Conservation (phyloP, 2,329 filamentous ascomycete genomes). For the Triangularia verruculosa region DNA sequence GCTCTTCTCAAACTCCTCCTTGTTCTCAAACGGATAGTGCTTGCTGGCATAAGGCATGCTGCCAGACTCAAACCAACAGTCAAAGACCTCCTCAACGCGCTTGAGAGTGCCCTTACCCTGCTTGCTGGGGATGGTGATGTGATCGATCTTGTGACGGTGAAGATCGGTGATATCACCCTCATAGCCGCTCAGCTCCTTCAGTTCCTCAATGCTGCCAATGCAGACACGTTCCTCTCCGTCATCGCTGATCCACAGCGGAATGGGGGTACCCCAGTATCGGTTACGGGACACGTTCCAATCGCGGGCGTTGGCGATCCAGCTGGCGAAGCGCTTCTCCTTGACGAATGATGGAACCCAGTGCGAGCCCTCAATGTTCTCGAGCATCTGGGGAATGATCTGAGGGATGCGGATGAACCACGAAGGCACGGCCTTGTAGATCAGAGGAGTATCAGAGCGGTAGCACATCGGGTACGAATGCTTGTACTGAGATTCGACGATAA, state of each 20-base stretch:
- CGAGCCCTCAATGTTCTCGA: slow-evolving; percentile 83
- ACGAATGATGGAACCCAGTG: slow-evolving; percentile 91
- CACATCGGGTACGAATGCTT: slow-evolving; percentile 93
- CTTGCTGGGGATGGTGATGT: slow-evolving; percentile 90
- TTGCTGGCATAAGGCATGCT: slow-evolving; percentile 91
- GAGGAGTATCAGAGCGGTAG: slow-evolving; percentile 87
- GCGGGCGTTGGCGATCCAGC: slow-evolving; percentile 85
- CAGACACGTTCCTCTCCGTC: slow-evolving; percentile 85
- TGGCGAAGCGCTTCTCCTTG: slow-evolving; percentile 86
- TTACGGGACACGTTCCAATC: slow-evolving; percentile 97
- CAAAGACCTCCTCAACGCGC: slow-evolving; percentile 85
- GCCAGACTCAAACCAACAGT: slow-evolving; percentile 93
- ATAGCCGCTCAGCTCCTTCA: slow-evolving; percentile 83
- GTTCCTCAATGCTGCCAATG: slow-evolving; percentile 77
- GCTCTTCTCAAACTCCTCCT: slow-evolving; percentile 71
- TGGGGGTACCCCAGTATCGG: slow-evolving; percentile 91
- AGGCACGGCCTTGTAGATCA: slow-evolving; percentile 89
- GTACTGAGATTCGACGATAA: slow-evolving; percentile 83
- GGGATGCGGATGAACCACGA: slow-evolving; percentile 94
- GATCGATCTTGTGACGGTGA: slow-evolving; percentile 88
- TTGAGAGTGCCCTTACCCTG: slow-evolving; percentile 79
- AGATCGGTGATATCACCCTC: slow-evolving; percentile 79
- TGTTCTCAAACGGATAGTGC: slow-evolving; percentile 90
- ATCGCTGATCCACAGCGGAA: slow-evolving; percentile 88
- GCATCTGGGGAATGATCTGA: slow-evolving; percentile 79